Percentiles rank a stretch among this genome's conserved stretches.
Evolutionary conservation across 139 green algal species (phyloP).

Genomic region (Volvox reticuliferus): DNA sequence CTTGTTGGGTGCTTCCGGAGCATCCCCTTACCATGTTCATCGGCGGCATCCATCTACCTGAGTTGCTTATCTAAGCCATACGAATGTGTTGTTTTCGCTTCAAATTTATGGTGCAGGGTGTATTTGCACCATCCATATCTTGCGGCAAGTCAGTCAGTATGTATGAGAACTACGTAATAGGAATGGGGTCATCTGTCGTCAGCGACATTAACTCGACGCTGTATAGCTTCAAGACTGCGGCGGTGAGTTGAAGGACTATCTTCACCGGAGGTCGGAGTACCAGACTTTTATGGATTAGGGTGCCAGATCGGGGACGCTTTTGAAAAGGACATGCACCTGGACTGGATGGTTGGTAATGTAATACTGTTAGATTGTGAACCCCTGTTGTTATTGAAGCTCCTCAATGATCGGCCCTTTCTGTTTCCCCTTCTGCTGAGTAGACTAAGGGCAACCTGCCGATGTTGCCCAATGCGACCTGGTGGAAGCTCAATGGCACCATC

Average conservation of each 20-base stretch:
- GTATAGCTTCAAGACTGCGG: background rate
- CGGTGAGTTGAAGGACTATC: background rate
- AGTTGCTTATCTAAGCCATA: too few species aligned
- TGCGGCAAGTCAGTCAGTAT: background rate
- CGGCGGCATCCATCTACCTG: too few species aligned
- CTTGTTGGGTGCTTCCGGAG: too few species aligned
- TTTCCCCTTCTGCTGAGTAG: background rate
- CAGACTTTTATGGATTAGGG: too few species aligned
- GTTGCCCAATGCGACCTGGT: background rate
- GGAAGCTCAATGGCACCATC: background rate
- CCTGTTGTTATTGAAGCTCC: too few species aligned
- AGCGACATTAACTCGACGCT: conserved; percentile 20
- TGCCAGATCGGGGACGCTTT: too few species aligned
- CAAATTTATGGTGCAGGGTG: conserved; percentile 44
- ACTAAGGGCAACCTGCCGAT: background rate
- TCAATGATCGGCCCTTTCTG: background rate
- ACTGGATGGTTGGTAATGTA: too few species aligned
- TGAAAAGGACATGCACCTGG: too few species aligned
- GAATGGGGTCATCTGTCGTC: background rate
- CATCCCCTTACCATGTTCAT: too few species aligned
- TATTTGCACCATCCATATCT: background rate
- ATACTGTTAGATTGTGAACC: too few species aligned
- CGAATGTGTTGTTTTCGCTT: too few species aligned
- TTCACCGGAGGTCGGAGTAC: too few species aligned
- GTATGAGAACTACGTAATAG: conserved; percentile 28